These are phyloP conservation scores for Setaria italica DNA, from an alignment of 202 grass and related monocot species.

Conservation along the genomic window DNA sequence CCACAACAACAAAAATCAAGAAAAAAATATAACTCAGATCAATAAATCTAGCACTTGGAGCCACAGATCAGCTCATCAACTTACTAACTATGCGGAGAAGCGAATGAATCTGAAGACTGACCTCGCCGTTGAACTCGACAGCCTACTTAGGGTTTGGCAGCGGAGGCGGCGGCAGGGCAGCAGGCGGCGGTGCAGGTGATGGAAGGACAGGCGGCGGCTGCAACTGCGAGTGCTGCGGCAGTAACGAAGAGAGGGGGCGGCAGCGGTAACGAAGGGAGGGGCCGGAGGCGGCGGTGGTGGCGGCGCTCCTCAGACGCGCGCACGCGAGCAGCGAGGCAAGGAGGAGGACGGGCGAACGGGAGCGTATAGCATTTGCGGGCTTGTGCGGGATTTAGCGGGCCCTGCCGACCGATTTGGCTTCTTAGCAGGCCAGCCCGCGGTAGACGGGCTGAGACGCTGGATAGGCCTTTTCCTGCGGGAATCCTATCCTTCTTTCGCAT, in stretches of 20 bases:
- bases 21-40: not conserved
- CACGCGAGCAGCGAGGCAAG: not conserved
- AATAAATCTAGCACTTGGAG: not conserved
- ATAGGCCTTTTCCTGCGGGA: too few species aligned
- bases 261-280: not conserved
- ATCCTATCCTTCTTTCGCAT: too few species aligned
- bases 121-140: not conserved
- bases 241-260: not conserved
- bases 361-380: not conserved
- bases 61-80: conserved; percentile 5
- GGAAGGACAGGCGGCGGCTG: not conserved
- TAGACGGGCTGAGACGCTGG: too few species aligned
- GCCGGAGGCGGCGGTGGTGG: not conserved
- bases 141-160: not conserved
- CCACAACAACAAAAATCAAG: not conserved
- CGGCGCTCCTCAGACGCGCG: not conserved
- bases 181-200: not conserved
- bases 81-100: not conserved
- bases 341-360: not conserved
- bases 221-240: not conserved
- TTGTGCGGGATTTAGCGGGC: not conserved
- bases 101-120: not conserved
- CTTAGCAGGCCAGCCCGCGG: not conserved
- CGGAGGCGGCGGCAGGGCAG: not conserved
- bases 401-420: not conserved